A percentile compares a stretch with the other conserved stretches of the same genome.
phyloP scores from a whole-genome alignment of 179 eudicot genomes.

The Spergularia azorica region DNA sequence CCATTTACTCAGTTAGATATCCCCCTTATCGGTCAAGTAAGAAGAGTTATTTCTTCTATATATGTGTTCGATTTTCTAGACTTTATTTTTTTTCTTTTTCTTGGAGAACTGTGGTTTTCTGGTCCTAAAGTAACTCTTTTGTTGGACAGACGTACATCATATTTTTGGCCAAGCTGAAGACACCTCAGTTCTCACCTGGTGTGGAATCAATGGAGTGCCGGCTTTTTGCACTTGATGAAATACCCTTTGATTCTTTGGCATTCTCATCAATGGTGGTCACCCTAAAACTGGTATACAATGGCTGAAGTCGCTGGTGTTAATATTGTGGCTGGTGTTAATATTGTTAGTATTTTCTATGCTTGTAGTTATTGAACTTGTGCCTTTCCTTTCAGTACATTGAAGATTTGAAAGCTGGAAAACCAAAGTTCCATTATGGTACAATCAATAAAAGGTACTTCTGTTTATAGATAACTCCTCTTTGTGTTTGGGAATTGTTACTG shows the following conservation, averaged over 20 bases:
- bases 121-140: constrained; percentile 16
- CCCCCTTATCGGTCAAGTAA: constrained; percentile 97
- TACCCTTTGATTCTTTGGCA: constrained; percentile 85
- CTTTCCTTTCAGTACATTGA: constrained; percentile 70
- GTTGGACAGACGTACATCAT: constrained; percentile 82
- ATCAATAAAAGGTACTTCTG: constrained; percentile 74
- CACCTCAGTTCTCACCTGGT: constrained; percentile 85
- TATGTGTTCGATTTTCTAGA: not conserved
- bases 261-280: constrained; percentile 95
- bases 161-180: constrained; percentile 84
- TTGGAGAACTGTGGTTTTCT: not conserved
- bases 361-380: constrained; percentile 5
- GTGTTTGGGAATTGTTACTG: not conserved
- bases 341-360: constrained; percentile 9
- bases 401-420: constrained; percentile 70
- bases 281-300: constrained; percentile 63
- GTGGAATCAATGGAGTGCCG: constrained; percentile 90
- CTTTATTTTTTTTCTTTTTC: too few species aligned
- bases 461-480: not conserved
- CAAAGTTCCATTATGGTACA: constrained; percentile 89
- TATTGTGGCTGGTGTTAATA: not conserved
- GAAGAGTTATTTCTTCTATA: constrained; percentile 19
- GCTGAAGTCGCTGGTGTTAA: constrained; percentile 4
- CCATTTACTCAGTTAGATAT: constrained; percentile 93
- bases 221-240: constrained; percentile 73